These are phyloP conservation scores for Halophytophthora batemanensis DNA, from an alignment of 352 stramenopile species.

Conservation along the genomic window DNA sequence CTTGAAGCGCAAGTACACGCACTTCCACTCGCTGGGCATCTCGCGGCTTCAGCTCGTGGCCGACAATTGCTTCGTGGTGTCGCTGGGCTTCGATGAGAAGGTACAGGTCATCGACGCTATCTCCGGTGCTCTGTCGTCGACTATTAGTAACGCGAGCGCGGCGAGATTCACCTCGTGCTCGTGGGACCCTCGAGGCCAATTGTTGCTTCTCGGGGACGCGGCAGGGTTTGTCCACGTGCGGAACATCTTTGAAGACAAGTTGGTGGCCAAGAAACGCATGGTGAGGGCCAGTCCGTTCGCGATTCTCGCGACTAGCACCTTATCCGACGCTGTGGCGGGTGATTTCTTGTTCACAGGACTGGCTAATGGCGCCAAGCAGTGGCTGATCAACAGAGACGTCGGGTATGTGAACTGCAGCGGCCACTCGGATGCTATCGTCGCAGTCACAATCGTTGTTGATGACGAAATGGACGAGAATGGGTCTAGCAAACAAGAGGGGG, in stretches of 20 bases:
- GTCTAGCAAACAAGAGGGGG: neutral
- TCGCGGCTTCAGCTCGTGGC: constrained; percentile 49
- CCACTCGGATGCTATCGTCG: constrained; percentile 49
- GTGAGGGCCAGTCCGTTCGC: constrained; percentile 9
- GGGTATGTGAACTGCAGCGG: constrained; percentile 54
- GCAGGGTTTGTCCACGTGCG: constrained; percentile 54
- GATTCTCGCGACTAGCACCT: constrained; percentile 12
- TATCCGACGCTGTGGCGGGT: constrained; percentile 2
- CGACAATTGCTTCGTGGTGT: constrained; percentile 72
- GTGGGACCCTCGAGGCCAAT: constrained; percentile 49
- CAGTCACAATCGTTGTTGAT: constrained; percentile 33
- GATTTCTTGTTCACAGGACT: constrained; percentile 50
- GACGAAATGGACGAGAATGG: constrained; percentile 14
- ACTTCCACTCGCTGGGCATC: constrained; percentile 68
- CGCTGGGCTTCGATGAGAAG: constrained; percentile 72
- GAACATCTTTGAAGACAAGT: constrained; percentile 67
- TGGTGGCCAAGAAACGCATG: constrained; percentile 39
- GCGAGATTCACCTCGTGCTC: constrained; percentile 55
- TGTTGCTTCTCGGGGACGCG: constrained; percentile 54
- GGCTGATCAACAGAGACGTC: constrained; percentile 54
- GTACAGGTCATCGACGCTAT: constrained; percentile 69
- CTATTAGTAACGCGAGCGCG: constrained; percentile 44
- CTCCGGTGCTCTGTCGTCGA: constrained; percentile 49
- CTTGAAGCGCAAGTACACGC: constrained; percentile 54
- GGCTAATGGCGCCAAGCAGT: constrained; percentile 52